A percentile compares a stretch with the other conserved stretches of the same genome.
Evolutionary conservation across 495 filamentous ascomycete genomes (phyloP).

Genomic region (Aspergillus diversus): DNA sequence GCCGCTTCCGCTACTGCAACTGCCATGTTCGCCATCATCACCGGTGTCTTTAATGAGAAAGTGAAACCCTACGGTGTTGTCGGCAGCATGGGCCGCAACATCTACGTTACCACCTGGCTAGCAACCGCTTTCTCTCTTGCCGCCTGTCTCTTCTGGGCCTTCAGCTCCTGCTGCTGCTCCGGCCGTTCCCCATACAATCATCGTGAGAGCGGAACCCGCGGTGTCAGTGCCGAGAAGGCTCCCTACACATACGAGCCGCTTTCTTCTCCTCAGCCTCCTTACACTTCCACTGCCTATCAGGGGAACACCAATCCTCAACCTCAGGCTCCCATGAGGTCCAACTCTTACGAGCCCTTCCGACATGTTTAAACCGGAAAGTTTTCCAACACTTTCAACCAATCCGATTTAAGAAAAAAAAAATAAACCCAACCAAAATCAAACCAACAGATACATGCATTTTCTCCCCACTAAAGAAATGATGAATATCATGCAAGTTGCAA

Average conservation of each 20-base stretch:
- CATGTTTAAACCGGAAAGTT: conserved; percentile 35
- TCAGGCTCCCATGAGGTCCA: conserved; percentile 28
- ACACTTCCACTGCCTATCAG: conserved; percentile 36
- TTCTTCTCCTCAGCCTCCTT: conserved; percentile 24
- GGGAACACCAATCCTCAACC: conserved; percentile 3
- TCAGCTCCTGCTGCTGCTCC: conserved; percentile 89
- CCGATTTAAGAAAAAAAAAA: conserved; percentile 14
- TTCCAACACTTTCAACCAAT: neutral
- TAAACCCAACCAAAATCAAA: conserved; percentile 17
- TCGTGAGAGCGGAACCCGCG: conserved; percentile 29
- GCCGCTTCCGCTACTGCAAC: conserved; percentile 61
- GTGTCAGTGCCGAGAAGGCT: conserved; percentile 51
- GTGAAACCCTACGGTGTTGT: conserved; percentile 69
- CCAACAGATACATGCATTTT: conserved; percentile 2
- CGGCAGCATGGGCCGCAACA: conserved; percentile 64
- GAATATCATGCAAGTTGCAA: conserved; percentile 29
- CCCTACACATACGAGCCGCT: conserved; percentile 57
- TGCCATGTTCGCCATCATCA: conserved; percentile 64
- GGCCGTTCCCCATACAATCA: conserved; percentile 56
- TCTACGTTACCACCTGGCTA: conserved; percentile 75
- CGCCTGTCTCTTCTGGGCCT: conserved; percentile 82
- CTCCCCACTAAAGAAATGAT: neutral
- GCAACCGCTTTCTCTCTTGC: conserved; percentile 74
- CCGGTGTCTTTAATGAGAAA: conserved; percentile 60
- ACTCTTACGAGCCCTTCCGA: conserved; percentile 52